A percentile compares a stretch with the other conserved stretches of the same genome.
These are phyloP conservation scores for Dioscorea zingiberensis DNA, from an alignment of 106 monocot species.

Conservation along the genomic window DNA sequence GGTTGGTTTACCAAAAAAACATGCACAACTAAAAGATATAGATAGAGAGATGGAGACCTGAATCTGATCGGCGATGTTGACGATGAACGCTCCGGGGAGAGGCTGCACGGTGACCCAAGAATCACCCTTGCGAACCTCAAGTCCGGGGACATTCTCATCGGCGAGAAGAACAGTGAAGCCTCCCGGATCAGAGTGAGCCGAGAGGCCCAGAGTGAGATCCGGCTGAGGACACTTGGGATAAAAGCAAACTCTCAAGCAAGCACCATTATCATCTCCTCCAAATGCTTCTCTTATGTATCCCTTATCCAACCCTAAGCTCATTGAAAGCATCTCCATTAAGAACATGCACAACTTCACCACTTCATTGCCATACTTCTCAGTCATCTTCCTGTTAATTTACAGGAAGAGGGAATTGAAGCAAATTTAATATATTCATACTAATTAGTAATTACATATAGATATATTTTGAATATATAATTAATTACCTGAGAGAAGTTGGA, in stretches of 20 bases:
- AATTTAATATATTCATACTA: too few relatives aligned
- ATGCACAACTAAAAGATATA: too few relatives aligned
- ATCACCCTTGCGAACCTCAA: conserved; percentile 12
- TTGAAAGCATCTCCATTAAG: conserved; percentile 14
- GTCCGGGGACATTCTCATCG: conserved; percentile 14
- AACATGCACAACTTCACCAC: conserved; percentile 7
- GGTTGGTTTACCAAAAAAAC: too few relatives aligned
- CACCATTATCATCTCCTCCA: conserved; percentile 13
- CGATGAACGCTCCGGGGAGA: conserved; percentile 10
- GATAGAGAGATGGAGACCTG: conserved; percentile 8
- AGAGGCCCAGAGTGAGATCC: conserved; percentile 20
- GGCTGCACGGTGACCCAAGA: conserved; percentile 20
- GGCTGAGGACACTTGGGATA: conserved; percentile 34
- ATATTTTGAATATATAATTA: too few relatives aligned
- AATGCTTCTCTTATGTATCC: conserved; percentile 8
- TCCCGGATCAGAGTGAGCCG: conserved; percentile 25
- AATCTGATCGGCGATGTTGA: conserved; percentile 30
- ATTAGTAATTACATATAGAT: too few relatives aligned
- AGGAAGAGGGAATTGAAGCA: too few relatives aligned
- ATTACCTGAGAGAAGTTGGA: conserved; percentile 14
- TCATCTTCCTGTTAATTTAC: conserved; percentile 6
- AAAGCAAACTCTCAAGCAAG: conserved; percentile 15
- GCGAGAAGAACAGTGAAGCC: conserved; percentile 25
- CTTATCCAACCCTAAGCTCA: conserved; percentile 9
- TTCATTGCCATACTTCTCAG: conserved; percentile 18